phyloP scores from a whole-genome alignment of 1,139 yeast species.

The Debaryomyces psychrophilus region DNA sequence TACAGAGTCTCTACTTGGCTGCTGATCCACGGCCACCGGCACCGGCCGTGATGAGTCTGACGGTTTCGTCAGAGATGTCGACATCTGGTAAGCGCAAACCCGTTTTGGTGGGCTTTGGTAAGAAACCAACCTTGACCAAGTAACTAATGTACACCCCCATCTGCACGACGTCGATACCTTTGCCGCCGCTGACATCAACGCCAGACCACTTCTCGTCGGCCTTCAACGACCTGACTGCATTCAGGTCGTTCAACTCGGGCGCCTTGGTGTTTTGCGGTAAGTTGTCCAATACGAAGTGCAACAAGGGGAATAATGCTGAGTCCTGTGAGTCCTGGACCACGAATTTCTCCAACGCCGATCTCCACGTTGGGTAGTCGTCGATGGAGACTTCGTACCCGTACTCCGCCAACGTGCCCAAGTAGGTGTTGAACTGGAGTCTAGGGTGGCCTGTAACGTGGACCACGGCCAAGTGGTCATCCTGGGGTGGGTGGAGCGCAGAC shows the following conservation, averaged over 20 bases:
- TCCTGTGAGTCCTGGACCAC: constrained; percentile 74
- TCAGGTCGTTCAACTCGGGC: constrained; percentile 88
- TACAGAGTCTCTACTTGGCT: constrained; percentile 31
- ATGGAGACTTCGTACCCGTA: constrained; percentile 74
- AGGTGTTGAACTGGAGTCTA: constrained; percentile 76
- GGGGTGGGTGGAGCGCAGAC: constrained; percentile 77
- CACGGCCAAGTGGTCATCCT: constrained; percentile 56
- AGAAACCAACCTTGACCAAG: constrained; percentile 75
- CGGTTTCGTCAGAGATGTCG: constrained; percentile 57
- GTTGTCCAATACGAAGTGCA: constrained; percentile 92
- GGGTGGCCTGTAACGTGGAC: constrained; percentile 99
- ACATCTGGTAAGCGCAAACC: constrained; percentile 62
- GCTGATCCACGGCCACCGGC: constrained; percentile 87
- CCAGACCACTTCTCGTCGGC: constrained; percentile 67
- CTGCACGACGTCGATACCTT: constrained; percentile 67
- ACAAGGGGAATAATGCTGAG: constrained; percentile 86
- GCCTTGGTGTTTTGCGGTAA: constrained; percentile 91
- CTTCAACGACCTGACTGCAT: constrained; percentile 67
- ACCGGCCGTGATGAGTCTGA: constrained; percentile 69
- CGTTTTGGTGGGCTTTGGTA: constrained; percentile 56
- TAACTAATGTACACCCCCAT: constrained; percentile 81
- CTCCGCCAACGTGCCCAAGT: constrained; percentile 60
- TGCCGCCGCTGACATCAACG: constrained; percentile 65
- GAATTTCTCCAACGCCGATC: constrained; percentile 68
- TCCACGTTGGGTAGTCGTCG: constrained; percentile 79